These are phyloP conservation scores for Carallia pectinifolia DNA, from an alignment of 345 rosid genomes.

Conservation along the genomic window DNA sequence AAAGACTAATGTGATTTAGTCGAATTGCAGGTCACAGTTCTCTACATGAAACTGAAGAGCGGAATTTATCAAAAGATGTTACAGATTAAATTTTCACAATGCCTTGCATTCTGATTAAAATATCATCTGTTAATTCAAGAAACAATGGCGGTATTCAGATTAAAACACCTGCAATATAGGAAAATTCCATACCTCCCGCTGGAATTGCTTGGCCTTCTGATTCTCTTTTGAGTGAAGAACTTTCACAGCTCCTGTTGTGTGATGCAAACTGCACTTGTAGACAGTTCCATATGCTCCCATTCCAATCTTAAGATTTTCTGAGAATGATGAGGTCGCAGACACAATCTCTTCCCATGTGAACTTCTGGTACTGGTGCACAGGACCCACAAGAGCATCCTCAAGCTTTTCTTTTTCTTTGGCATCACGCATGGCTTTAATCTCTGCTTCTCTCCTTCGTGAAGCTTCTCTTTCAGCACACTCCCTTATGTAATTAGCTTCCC, in stretches of 20 bases:
- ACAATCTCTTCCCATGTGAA: constrained; percentile 84
- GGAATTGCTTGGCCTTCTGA: constrained; percentile 60
- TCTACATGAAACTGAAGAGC: no score
- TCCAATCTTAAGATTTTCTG: constrained; percentile 67
- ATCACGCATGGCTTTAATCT: constrained; percentile 49
- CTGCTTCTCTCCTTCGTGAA: constrained; percentile 52
- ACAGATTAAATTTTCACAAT: no score
- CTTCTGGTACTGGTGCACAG: constrained; percentile 45
- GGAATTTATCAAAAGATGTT: no score
- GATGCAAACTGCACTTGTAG: constrained; percentile 64
- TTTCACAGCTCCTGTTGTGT: constrained; percentile 77
- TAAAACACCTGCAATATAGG: no score
- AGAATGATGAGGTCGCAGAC: constrained; percentile 75
- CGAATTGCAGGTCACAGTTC: no score
- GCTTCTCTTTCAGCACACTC: constrained; percentile 51
- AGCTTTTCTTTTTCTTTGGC: constrained; percentile 72
- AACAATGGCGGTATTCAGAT: not conserved
- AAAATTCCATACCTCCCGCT: constrained; percentile 58
- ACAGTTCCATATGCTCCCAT: constrained; percentile 83
- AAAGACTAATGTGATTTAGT: no score
- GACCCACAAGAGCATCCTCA: constrained; percentile 53
- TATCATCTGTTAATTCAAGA: no score
- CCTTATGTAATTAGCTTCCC: constrained; percentile 49
- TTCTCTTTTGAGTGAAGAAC: constrained; percentile 68
- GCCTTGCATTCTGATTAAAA: no score